phyloP scores from a whole-genome alignment of 257 asterid genomes.

The Apocynum venetum region DNA sequence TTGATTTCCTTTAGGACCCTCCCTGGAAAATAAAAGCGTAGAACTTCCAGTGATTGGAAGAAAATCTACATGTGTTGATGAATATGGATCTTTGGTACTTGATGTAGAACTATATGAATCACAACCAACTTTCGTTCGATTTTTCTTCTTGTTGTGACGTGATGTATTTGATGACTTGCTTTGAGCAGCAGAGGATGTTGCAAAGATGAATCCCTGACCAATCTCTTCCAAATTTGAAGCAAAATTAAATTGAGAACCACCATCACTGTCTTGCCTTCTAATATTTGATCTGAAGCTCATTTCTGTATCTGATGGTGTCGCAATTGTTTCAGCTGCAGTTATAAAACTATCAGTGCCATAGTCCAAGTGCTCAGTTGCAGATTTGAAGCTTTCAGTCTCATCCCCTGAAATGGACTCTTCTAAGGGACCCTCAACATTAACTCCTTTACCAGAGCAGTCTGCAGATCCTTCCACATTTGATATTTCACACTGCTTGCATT shows the following conservation, averaged over 20 bases:
- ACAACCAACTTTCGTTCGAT: constrained; percentile 33
- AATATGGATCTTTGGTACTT: constrained; percentile 38
- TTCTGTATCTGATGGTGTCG: constrained; percentile 52
- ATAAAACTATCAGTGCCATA: constrained; percentile 59
- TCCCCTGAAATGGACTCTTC: constrained; percentile 71
- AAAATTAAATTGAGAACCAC: constrained; percentile 34
- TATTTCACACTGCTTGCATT: constrained; percentile 31
- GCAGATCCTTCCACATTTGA: constrained; percentile 28
- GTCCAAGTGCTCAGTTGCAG: constrained; percentile 84
- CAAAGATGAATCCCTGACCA: constrained; percentile 57
- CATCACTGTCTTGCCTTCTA: constrained; percentile 60
- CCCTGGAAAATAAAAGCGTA: constrained; percentile 37
- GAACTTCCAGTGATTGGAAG: constrained; percentile 51
- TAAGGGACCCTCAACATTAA: constrained; percentile 38
- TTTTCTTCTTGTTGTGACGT: constrained; percentile 58
- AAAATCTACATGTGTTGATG: constrained; percentile 37
- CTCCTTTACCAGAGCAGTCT: constrained; percentile 26
- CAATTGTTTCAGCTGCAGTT: constrained; percentile 52
- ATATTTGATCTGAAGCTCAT: constrained; percentile 43
- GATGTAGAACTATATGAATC: constrained; percentile 42
- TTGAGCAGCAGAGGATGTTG: constrained; percentile 59
- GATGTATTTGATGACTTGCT: constrained; percentile 44
- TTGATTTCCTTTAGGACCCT: constrained; percentile 38
- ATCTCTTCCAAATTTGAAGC: constrained; percentile 37
- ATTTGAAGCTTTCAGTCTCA: constrained; percentile 86